These are phyloP conservation scores for Colletotrichum spaethianum DNA, from an alignment of 2,329 filamentous ascomycete species.

Conservation along the genomic window DNA sequence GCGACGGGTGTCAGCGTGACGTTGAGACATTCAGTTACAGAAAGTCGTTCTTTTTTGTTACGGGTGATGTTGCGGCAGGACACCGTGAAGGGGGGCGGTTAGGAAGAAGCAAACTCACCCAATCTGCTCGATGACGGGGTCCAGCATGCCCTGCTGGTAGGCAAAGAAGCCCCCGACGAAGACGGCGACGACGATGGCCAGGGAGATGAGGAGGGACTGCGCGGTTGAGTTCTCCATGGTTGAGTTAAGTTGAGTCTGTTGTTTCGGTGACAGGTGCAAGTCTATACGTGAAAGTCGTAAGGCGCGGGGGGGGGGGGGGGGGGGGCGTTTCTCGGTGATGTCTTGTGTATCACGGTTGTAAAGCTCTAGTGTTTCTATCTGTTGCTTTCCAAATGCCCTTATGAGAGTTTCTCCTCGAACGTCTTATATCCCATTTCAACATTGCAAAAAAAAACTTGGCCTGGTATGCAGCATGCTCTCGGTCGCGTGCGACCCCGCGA, in stretches of 20 bases:
- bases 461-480: slow-evolving; percentile 4
- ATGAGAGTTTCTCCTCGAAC: background rate
- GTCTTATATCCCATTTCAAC: slow-evolving; percentile 20
- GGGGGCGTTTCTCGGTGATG: background rate
- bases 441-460: slow-evolving; percentile 18
- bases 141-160: slow-evolving; percentile 55
- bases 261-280: background rate
- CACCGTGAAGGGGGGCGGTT: background rate
- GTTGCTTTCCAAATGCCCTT: background rate
- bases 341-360: background rate
- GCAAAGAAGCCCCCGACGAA: slow-evolving; percentile 51
- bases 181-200: slow-evolving; percentile 47
- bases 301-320: no score
- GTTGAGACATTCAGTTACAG: background rate
- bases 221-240: slow-evolving; percentile 38
- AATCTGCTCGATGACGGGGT: slow-evolving; percentile 55
- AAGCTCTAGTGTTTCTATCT: background rate
- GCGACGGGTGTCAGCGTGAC: slow-evolving; percentile 3
- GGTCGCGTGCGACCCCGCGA: slow-evolving; percentile 9
- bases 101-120: slow-evolving; percentile 39
- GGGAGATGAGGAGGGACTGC: slow-evolving; percentile 45
- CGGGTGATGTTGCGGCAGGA: background rate
- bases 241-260: no score
- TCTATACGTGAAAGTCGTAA: no score
- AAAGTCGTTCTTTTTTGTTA: background rate